Conservation (phyloP, 345 rosid genomes). For the Syzygium aromaticum region DNA sequence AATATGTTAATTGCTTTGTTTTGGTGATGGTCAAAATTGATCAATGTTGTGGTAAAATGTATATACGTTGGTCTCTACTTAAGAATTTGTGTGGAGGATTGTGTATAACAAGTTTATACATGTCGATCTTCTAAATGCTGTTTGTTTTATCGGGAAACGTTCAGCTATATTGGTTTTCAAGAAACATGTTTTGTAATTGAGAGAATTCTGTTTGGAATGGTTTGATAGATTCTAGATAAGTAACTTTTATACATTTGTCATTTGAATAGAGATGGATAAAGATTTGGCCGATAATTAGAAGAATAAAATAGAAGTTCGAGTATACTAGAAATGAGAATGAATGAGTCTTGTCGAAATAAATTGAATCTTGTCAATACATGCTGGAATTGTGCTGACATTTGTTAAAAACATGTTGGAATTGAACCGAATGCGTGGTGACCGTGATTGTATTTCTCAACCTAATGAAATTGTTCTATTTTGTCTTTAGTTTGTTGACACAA, state of each 20-base stretch:
- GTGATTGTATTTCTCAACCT: too few species aligned
- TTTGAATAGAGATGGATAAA: too few species aligned
- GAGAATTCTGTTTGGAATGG: not conserved
- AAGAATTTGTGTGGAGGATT: not conserved
- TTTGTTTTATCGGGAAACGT: not conserved
- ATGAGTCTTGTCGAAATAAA: too few species aligned
- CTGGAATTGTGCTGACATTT: too few species aligned
- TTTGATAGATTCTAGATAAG: not conserved
- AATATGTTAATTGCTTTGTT: not conserved
- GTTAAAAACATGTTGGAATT: too few species aligned
- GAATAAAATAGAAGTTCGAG: too few species aligned
- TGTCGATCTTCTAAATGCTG: not conserved
- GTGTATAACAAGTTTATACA: not conserved
- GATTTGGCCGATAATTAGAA: too few species aligned
- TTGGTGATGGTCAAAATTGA: not conserved
- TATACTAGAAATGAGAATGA: too few species aligned
- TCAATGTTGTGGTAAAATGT: not conserved
- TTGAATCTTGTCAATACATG: too few species aligned
- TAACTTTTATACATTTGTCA: not conserved
- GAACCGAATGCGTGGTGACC: too few species aligned
- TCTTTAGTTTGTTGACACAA: too few species aligned
- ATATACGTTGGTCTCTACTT: not conserved
- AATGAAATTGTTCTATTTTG: too few species aligned
- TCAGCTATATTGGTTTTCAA: accelerated
- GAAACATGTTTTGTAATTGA: not conserved